Evolutionary conservation across 2,329 filamentous ascomycete species (phyloP), one percentile per base, ranked within the genome.

Genomic region (Raffaelea arxii): DNA sequence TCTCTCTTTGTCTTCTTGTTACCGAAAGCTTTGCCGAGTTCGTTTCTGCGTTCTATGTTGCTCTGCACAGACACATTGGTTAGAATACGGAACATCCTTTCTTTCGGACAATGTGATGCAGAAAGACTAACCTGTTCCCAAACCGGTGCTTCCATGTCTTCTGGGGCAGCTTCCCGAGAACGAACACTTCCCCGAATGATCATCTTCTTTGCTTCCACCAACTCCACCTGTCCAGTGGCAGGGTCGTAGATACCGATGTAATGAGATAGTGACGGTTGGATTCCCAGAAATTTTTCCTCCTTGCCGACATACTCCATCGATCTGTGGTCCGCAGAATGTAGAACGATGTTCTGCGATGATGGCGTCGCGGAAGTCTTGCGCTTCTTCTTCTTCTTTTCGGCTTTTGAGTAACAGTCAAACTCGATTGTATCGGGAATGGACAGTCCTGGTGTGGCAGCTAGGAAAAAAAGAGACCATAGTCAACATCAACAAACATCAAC

Each of bases 1-100:
- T 79, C 83, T 66, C 90, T 91, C 71, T 82, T 84, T 21, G 86
- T 84, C 65, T 90, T 91, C 69, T 86, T 89, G 23, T 86, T 91
- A 61, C 87, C 87, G 58, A 94, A 94, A 25, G 83, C 80, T 56
- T 85, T 75, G 36, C 84, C 85, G 12, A 94, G 78, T 2, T 82
- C 77, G 55, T 80, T 82, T 55, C 77, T 78, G 58, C 77, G 75
- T 24, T 82, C 76, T 56, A 74, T 67, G 57, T 74, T 75, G 39
- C 68, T 75, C 78, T 82, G 48, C 22, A 32, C 32, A 41, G 21
- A 11, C 11, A 7, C 19, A 37, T 25, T 7, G 39, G 59, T 62
- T 54, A 59, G 54, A 32, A 54, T 6, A 6, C 7, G n/a, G 19
- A 4, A 39, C 18, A 21, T 19, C 19, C 4, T n/a, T n/a, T n/a